A percentile compares a stretch with the other conserved stretches of the same genome.
Conservation (phyloP, 1,139 yeast genomes). For the Yamadazyma jaroonii region DNA sequence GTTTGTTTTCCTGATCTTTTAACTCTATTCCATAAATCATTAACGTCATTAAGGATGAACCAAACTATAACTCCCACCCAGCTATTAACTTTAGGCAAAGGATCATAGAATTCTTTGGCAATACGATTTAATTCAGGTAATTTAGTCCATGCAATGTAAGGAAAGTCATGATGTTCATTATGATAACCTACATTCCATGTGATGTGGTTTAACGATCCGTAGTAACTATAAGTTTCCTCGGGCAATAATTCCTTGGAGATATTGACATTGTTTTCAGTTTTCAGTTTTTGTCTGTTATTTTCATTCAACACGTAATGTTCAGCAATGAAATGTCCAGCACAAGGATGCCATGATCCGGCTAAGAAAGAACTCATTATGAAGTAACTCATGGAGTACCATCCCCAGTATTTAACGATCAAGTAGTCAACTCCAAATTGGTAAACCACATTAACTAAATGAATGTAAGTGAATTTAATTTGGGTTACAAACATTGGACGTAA, state of each 20-base stretch:
- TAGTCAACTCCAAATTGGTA: constrained; percentile 60
- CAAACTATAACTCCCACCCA: constrained; percentile 79
- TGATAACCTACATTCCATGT: constrained; percentile 96
- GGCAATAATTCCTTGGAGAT: constrained; percentile 44
- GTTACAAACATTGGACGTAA: constrained; percentile 86
- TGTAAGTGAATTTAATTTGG: constrained; percentile 65
- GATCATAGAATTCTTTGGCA: constrained; percentile 80
- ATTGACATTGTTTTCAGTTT: constrained; percentile 19
- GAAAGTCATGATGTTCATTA: constrained; percentile 94
- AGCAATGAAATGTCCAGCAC: constrained; percentile 93
- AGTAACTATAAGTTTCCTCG: constrained; percentile 83
- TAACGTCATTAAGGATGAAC: constrained; percentile 66
- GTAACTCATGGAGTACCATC: constrained; percentile 62
- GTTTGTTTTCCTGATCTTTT: constrained; percentile 53
- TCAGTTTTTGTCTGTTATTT: constrained; percentile 45
- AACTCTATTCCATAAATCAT: constrained; percentile 77
- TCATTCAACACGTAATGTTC: constrained; percentile 78
- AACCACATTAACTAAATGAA: constrained; percentile 68
- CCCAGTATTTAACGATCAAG: constrained; percentile 56
- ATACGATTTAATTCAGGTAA: constrained; percentile 62
- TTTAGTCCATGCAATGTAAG: constrained; percentile 87
- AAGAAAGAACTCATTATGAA: constrained; percentile 75
- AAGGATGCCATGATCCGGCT: constrained; percentile 91
- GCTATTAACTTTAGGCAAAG: constrained; percentile 71
- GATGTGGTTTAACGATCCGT: constrained; percentile 70